Conservation (phyloP, 805 yeast species). For the Sporopachydermia lactativora region DNA sequence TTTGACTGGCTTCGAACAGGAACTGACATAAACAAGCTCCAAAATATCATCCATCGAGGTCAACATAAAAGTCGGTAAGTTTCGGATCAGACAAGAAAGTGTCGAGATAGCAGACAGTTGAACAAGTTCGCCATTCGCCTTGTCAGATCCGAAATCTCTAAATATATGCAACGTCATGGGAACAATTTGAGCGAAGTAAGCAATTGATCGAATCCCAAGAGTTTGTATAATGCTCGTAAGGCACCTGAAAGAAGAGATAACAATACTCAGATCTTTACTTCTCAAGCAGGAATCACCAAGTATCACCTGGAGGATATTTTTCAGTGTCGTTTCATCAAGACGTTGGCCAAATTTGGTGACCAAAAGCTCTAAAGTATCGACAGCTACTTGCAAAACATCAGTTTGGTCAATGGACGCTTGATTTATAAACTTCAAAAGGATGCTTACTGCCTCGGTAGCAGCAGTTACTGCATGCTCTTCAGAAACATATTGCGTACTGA, state of each 20-base stretch:
- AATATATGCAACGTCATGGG: conserved; percentile 59
- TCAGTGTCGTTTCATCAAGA: conserved; percentile 32
- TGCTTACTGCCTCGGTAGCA: conserved; percentile 35
- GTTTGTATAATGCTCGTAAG: conserved; percentile 56
- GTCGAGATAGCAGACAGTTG: conserved; percentile 63
- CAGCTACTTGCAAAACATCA: conserved; percentile 45
- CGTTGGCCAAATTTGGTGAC: conserved; percentile 47
- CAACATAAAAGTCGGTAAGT: conserved; percentile 74
- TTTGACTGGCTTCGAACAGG: conserved; percentile 33
- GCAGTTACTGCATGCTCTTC: conserved; percentile 35
- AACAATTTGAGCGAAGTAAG: conserved; percentile 72
- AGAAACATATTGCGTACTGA: conserved; percentile 48
- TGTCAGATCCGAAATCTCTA: conserved; percentile 16
- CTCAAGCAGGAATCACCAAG: conserved; percentile 41
- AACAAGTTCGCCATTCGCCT: conserved; percentile 21
- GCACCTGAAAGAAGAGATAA: conserved; percentile 60
- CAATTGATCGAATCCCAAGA: conserved; percentile 77
- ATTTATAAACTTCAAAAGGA: conserved; percentile 28
- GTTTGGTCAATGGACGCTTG: conserved; percentile 12
- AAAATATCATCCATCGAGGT: conserved; percentile 55
- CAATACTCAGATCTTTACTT: conserved; percentile 41
- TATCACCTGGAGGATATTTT: conserved; percentile 34
- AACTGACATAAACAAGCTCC: conserved; percentile 26
- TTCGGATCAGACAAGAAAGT: conserved; percentile 60
- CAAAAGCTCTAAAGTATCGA: conserved; percentile 52